Evolutionary conservation across 2,329 filamentous ascomycete species (phyloP).

Genomic region (Periconia digitata): DNA sequence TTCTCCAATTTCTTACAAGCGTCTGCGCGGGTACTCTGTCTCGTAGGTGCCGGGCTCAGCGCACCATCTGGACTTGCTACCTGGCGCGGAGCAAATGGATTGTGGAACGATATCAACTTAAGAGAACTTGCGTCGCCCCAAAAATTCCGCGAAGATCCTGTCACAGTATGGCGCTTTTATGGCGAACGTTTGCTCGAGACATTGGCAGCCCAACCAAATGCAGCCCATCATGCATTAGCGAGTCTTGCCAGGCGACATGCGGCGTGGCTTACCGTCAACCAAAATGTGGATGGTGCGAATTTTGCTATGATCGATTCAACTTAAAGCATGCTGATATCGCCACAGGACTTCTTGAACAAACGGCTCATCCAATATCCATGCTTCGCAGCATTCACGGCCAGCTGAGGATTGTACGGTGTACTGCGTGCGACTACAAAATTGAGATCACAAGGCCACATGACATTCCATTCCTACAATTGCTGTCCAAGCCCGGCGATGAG

Average conservation of each 20-base stretch:
- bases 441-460: slow-evolving; percentile 8
- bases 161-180: slow-evolving; percentile 13
- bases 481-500: slow-evolving; percentile 1
- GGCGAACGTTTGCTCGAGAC: slow-evolving; percentile 8
- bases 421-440: slow-evolving; percentile 10
- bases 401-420: slow-evolving; percentile 10
- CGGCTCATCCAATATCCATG: slow-evolving; percentile 9
- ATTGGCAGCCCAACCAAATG: slow-evolving; percentile 11
- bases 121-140: slow-evolving; percentile 10
- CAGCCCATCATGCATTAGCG: slow-evolving; percentile 13
- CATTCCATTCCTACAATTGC: slow-evolving; percentile 7
- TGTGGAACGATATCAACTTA: slow-evolving; percentile 9
- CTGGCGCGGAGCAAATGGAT: slow-evolving; percentile 11
- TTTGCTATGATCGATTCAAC: not conserved
- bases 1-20: slow-evolving; percentile 6
- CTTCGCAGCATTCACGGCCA: slow-evolving; percentile 10
- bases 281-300: slow-evolving; percentile 15
- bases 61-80: slow-evolving; percentile 15
- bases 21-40: slow-evolving; percentile 11
- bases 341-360: slow-evolving; percentile 14
- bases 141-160: slow-evolving; percentile 9
- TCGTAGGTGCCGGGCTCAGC: slow-evolving; percentile 15
- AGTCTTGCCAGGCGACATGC: slow-evolving; percentile 7
- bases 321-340: slow-evolving; percentile 1
- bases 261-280: slow-evolving; percentile 12